A percentile compares a stretch with the other conserved stretches of the same genome.
These are phyloP conservation scores for Teratosphaeria pseudoeucalypti DNA, from an alignment of 2,329 filamentous ascomycete species.

Conservation along the genomic window DNA sequence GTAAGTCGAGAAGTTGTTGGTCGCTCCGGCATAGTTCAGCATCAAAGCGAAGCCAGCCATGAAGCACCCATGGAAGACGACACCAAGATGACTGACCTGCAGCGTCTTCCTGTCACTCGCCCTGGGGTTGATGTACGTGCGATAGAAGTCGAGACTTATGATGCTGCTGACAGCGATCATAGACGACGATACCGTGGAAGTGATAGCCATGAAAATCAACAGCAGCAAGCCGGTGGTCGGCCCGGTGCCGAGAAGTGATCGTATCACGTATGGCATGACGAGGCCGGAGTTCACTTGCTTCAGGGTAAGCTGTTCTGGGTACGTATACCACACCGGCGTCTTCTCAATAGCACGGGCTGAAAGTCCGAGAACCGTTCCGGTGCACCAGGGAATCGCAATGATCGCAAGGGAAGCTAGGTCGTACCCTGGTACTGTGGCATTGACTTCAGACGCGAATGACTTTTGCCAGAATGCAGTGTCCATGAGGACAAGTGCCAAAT, in stretches of 20 bases:
- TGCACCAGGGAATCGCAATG: conserved; percentile 39
- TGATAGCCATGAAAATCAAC: conserved; percentile 43
- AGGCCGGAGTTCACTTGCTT: conserved; percentile 35
- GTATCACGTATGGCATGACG: conserved; percentile 39
- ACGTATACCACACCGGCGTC: conserved; percentile 36
- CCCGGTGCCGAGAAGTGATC: conserved; percentile 34
- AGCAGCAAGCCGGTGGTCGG: conserved; percentile 37
- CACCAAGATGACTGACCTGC: conserved; percentile 37
- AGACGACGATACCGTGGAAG: conserved; percentile 39
- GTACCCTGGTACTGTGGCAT: conserved; percentile 39
- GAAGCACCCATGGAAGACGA: conserved; percentile 39
- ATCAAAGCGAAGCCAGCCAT: conserved; percentile 39
- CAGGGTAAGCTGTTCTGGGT: conserved; percentile 31
- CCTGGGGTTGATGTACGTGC: conserved; percentile 39
- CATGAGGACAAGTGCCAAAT: conserved; percentile 41
- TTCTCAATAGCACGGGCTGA: conserved; percentile 36
- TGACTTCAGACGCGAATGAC: conserved; percentile 39
- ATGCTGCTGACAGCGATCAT: conserved; percentile 45
- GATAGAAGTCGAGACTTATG: conserved; percentile 41
- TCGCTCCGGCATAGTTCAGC: conserved; percentile 39
- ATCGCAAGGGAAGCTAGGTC: conserved; percentile 36
- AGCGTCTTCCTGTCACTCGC: conserved; percentile 35
- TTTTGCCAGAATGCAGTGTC: conserved; percentile 47
- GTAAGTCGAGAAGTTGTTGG: conserved; percentile 39
- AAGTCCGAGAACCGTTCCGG: conserved; percentile 39